Conservation (phyloP, 495 filamentous ascomycete species). For the Staphylotrichum longicolle region DNA sequence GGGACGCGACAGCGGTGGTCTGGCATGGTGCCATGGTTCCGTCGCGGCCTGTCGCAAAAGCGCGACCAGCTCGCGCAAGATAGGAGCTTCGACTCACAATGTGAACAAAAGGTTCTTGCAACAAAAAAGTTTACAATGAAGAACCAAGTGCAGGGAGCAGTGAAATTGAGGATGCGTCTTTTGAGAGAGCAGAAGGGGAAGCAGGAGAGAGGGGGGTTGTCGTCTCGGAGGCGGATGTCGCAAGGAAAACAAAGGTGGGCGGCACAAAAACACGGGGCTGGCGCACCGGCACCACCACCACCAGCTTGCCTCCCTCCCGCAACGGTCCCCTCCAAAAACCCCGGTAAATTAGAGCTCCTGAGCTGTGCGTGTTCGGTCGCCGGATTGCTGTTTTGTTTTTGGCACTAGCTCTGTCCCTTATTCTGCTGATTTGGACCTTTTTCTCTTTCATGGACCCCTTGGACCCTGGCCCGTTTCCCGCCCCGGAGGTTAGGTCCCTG, state of each 20-base stretch:
- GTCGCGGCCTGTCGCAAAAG: conserved; percentile 5
- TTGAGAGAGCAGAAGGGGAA: neutral
- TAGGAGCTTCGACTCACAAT: conserved; percentile 6
- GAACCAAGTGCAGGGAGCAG: neutral
- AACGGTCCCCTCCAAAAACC: neutral
- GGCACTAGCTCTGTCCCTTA: neutral
- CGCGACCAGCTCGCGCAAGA: conserved; percentile 1
- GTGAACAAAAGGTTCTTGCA: neutral
- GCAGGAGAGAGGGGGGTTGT: conserved; percentile 2
- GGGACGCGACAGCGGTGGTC: neutral
- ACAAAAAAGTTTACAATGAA: neutral
- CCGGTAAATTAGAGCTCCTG: neutral
- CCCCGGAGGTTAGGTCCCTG: too few relatives aligned
- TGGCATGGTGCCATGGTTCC: neutral
- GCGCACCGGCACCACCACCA: conserved; percentile 15
- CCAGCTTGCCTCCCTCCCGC: neutral
- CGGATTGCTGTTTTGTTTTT: neutral
- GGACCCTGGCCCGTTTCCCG: neutral
- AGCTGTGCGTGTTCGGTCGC: neutral
- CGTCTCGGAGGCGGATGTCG: conserved; percentile 13
- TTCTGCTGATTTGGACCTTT: conserved; percentile 1
- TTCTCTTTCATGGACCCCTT: neutral
- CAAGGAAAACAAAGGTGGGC: conserved; percentile 25
- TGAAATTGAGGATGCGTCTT: neutral
- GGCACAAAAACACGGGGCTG: conserved; percentile 27